Percentiles rank a stretch among this genome's conserved stretches.
Conservation (phyloP, 139 green algal genomes). For the Spirogloea muscicola region DNA sequence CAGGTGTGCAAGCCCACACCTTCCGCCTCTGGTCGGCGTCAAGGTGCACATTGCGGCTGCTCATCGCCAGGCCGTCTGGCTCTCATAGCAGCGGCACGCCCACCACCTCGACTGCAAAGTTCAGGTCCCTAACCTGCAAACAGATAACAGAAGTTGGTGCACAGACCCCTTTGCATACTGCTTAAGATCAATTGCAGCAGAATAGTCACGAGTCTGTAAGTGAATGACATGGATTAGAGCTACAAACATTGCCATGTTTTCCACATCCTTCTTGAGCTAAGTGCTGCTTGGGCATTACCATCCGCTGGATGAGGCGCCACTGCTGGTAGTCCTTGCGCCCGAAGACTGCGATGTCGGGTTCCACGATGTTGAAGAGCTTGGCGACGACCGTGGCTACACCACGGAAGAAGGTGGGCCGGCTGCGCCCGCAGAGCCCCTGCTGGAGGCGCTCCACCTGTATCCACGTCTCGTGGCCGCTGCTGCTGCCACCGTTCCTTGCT, state of each 20-base stretch:
- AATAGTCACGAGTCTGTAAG: not conserved
- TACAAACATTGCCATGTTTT: not conserved
- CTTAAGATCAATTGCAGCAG: not conserved
- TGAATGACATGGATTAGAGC: not conserved
- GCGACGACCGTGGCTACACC: slow-evolving; percentile 84
- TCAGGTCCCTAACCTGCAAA: slow-evolving; percentile 67
- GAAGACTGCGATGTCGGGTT: slow-evolving; percentile 87
- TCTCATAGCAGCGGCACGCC: slow-evolving; percentile 82
- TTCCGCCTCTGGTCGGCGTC: slow-evolving; percentile 56
- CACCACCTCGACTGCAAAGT: slow-evolving; percentile 85
- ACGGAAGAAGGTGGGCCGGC: slow-evolving; percentile 92
- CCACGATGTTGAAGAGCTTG: slow-evolving; percentile 97
- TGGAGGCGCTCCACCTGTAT: slow-evolving; percentile 67
- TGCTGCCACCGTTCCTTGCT: not conserved
- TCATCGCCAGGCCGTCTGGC: slow-evolving; percentile 90
- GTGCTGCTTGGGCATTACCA: slow-evolving; percentile 54
- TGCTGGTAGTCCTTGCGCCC: slow-evolving; percentile 98
- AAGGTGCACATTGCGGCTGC: slow-evolving; percentile 85
- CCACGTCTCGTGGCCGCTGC: slow-evolving; percentile 71
- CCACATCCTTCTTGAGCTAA: not conserved
- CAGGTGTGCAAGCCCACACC: too few species aligned
- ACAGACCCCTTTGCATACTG: not conserved
- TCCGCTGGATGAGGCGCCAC: slow-evolving; percentile 75
- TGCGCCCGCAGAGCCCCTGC: slow-evolving; percentile 69
- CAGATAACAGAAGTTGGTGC: not conserved